Base-by-base conservation (phyloP, 2,329 filamentous ascomycete species). In the Dothideomycetes sp. region DNA sequence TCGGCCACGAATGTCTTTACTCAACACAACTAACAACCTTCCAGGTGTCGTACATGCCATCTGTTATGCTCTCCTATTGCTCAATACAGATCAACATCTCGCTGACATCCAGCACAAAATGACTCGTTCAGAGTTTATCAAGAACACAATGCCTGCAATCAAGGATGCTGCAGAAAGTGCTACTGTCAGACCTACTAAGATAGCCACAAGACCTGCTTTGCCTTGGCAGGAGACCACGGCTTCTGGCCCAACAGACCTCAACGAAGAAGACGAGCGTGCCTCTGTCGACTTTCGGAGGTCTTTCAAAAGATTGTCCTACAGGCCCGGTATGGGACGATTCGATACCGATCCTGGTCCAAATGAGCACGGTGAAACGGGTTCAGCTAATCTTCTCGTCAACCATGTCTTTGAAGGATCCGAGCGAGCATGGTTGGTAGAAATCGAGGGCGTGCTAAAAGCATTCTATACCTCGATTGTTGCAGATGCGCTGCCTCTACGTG, bases 31-130 rank as follows among this genome's bases (percentile, higher is more conserved):
- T 24, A 11, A 24, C 22, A n/a, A n/a, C 15, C 28, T 11, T 22
- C 7, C 54, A 83, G 89, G 96, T 65, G 83, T 96, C 33, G 88
- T 98, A 13, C 89, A 98, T 60, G 95, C 88, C 17, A 93, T 96
- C 48, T 93, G 86, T 64, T 98, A 96, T 62, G 95, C 91, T 1
- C 78, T 98, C 49, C 80, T 98, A 56, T 72, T 98, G 9, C 73
- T 98, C 48, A 98, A 98, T 55, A 98, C 91, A 23, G 91, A 98
- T 65, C 69, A 98, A 42, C 89, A 98, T 55, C 63, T 96, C 55
- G 91, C 89, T 44, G 88, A 96, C 56, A 94, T 96, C 51, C 87
- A 94, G 47, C 79, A 84, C 53, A 94, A 94, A 67, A 98, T 98
- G 91, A 96, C 89, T 1, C 78, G 84, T 42, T 81, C 74, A 48